These are phyloP conservation scores for Dactylonectria estremocensis DNA, from an alignment of 2,329 filamentous ascomycete species.

Conservation along the genomic window DNA sequence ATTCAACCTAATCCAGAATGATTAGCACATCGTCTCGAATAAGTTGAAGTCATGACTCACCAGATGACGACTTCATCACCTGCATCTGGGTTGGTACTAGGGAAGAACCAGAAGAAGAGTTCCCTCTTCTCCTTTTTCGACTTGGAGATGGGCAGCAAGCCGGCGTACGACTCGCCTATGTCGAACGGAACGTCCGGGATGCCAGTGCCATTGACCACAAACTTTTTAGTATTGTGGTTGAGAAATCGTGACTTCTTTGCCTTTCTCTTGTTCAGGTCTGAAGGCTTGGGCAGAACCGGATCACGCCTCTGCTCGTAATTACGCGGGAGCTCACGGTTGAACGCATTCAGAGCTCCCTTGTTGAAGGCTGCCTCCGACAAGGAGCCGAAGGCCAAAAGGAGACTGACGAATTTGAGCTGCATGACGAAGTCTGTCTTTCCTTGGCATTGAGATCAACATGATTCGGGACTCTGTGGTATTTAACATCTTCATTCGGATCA, in stretches of 20 bases:
- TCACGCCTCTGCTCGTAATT: conserved; percentile 33
- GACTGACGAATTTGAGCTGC: conserved; percentile 42
- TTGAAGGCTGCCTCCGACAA: conserved; percentile 45
- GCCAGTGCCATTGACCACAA: conserved; percentile 73
- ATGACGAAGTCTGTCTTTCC: conserved; percentile 23
- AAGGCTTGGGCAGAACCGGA: conserved; percentile 6
- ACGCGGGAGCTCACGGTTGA: conserved; percentile 31
- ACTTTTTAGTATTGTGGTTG: conserved; percentile 55
- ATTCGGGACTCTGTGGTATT: conserved; percentile 3
- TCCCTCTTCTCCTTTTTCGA: conserved; percentile 64
- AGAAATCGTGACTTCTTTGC: conserved; percentile 40
- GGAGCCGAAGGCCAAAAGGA: conserved; percentile 41
- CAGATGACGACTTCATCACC: conserved; percentile 75
- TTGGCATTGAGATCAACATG: not conserved
- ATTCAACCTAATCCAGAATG: conserved; percentile 72
- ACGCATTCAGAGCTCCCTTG: conserved; percentile 41
- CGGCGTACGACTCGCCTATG: conserved; percentile 76
- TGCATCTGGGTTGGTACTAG: conserved; percentile 64
- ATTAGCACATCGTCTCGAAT: conserved; percentile 27
- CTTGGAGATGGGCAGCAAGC: conserved; percentile 70
- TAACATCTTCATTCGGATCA: not conserved
- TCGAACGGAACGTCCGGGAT: conserved; percentile 81
- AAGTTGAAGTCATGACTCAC: conserved; percentile 39
- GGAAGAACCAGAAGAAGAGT: conserved; percentile 79
- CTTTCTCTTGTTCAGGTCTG: conserved; percentile 30